Conservation (phyloP, 2,329 filamentous ascomycete species). For the Epichloe elymi region DNA sequence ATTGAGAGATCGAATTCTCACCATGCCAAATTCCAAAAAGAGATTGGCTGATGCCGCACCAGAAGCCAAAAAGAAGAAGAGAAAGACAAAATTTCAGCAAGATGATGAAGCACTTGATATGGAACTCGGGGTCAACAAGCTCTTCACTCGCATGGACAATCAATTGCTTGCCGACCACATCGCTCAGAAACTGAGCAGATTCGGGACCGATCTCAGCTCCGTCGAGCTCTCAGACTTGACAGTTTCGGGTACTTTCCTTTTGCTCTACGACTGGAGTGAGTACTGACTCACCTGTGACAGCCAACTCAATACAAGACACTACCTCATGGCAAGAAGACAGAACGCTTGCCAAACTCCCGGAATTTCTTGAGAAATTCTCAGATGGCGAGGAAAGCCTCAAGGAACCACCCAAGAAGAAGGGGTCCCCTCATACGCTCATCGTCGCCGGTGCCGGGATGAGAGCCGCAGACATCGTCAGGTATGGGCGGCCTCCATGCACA, state of each 20-base stretch:
- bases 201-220: slow-evolving; percentile 66
- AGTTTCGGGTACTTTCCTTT: slow-evolving; percentile 49
- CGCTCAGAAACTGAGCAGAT: slow-evolving; percentile 63
- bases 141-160: slow-evolving; percentile 72
- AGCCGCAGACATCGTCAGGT: slow-evolving; percentile 73
- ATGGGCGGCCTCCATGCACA: slow-evolving; percentile 11
- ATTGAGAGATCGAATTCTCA: background rate
- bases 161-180: slow-evolving; percentile 76
- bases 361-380: slow-evolving; percentile 59
- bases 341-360: slow-evolving; percentile 58
- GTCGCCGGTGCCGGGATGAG: slow-evolving; percentile 75
- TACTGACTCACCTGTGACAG: slow-evolving; percentile 27
- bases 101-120: slow-evolving; percentile 48
- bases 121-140: slow-evolving; percentile 64
- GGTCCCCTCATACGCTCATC: slow-evolving; percentile 74
- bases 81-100: slow-evolving; percentile 38
- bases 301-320: slow-evolving; percentile 64
- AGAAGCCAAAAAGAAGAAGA: slow-evolving; percentile 31
- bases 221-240: slow-evolving; percentile 77
- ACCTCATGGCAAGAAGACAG: slow-evolving; percentile 57
- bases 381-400: slow-evolving; percentile 46
- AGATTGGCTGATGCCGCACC: slow-evolving; percentile 39
- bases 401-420: slow-evolving; percentile 53
- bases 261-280: background rate
- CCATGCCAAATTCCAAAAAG: slow-evolving; percentile 36